Evolutionary conservation across 2,329 filamentous ascomycete genomes (phyloP).

Genomic region (Gyromitra esculenta): DNA sequence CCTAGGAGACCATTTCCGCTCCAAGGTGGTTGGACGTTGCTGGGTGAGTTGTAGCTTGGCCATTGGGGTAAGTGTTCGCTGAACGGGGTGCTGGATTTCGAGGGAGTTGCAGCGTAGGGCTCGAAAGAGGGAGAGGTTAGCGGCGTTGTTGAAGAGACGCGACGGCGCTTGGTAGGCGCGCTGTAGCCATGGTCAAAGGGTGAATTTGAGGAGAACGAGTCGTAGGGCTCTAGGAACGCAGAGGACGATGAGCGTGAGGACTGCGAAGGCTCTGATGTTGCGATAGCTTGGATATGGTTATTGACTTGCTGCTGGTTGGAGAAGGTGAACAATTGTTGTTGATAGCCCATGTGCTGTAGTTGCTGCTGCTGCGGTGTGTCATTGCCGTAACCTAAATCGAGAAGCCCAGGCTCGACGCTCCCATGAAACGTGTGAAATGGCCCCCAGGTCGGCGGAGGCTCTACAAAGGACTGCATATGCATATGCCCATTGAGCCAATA

Average conservation of each 20-base stretch:
- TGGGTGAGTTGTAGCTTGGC: constrained; percentile 18
- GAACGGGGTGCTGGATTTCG: constrained; percentile 40
- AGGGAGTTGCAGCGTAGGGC: constrained; percentile 20
- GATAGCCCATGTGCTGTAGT: constrained; percentile 32
- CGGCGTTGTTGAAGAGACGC: constrained; percentile 28
- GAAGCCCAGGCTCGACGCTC: constrained; percentile 32
- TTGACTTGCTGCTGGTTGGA: constrained; percentile 29
- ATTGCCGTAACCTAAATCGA: constrained; percentile 29
- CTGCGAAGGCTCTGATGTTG: constrained; percentile 31
- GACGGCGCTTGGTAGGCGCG: constrained; percentile 33
- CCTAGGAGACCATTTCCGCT: constrained; percentile 17
- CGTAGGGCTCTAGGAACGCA: constrained; percentile 40
- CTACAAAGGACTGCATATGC: constrained; percentile 24
- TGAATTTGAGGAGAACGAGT: constrained; percentile 29
- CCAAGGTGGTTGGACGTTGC: constrained; percentile 15
- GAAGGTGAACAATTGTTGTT: constrained; percentile 29
- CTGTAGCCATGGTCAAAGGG: constrained; percentile 38
- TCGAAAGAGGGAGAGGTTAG: constrained; percentile 30
- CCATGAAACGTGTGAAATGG: constrained; percentile 16
- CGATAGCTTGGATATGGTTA: constrained; percentile 14
- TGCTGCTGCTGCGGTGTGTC: constrained; percentile 15
- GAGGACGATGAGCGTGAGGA: constrained; percentile 47
- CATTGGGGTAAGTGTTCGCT: constrained; percentile 37
- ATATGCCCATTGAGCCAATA: constrained; percentile 15
- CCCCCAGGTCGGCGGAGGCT: constrained; percentile 15